Base-by-base conservation (phyloP, 441 rosid genomes). In the Gossypium davidsonii region DNA sequence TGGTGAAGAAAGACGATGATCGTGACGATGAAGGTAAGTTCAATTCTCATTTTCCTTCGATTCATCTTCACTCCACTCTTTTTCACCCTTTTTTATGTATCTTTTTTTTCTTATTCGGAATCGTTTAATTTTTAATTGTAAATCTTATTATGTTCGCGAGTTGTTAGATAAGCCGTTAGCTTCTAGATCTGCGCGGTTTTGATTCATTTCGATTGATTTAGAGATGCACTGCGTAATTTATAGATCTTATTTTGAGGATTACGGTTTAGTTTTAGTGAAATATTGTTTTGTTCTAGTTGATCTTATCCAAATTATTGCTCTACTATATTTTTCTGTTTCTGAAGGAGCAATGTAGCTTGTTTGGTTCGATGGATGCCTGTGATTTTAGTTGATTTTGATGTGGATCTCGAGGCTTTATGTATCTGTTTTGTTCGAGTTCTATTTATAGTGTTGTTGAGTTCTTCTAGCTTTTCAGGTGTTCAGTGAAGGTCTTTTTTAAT, bases 1-100 rank as follows among this genome's bases (percentile, higher is more conserved):
- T 87, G 67, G 89, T 88, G 75, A 95, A 95, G 91, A 95, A 95
- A 82, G 98, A 95, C 78, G 99, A 95, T 67, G 99, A 95, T 86
- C 97, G 86, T 76, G 98, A 95, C 83, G 99, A 95, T 67, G 99
- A 95, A 87, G 89, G 99, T 91, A 76, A 68, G 31, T 68, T 51
- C 60, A 68, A 28, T 51, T 15, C n/a, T 64, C 52, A 52, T 62
- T 37, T 37, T 73, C 60, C 70, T 52, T 28, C 73, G 10, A 71
- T 73, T 62, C 66, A 25, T 59, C 9, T 12, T 53, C 72, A 14
- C 5, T 28, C 12, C 26, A 25, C 52, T 25, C 11, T 49, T 72
- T 60, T 26, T 52, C 21, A 21, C 49, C 51, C 44, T 64, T 46
- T 49, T 10, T 15, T 25, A 51, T 44, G n/a, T 6, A 7, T 60